Evolutionary conservation across 1,284 basidiomycete genomes (phyloP).

Genomic region (Pholiota adiposa): DNA sequence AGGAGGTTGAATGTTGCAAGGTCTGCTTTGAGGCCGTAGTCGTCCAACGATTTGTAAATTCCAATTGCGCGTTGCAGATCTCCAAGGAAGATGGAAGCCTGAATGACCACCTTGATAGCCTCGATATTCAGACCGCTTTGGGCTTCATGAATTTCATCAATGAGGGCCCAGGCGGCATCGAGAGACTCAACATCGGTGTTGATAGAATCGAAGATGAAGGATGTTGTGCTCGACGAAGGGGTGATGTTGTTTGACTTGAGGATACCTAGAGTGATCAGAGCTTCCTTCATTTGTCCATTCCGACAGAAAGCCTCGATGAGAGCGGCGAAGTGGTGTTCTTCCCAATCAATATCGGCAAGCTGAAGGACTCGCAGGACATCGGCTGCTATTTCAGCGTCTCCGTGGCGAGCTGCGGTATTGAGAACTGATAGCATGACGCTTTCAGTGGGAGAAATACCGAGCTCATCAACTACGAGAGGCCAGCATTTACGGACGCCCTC

Average conservation of each 20-base stretch:
- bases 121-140: constrained; percentile 57
- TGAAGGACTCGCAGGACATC: constrained; percentile 64
- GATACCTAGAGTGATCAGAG: constrained; percentile 54
- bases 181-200: constrained; percentile 53
- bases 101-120: constrained; percentile 69
- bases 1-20: constrained; percentile 74
- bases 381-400: constrained; percentile 69
- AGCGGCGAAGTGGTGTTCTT: constrained; percentile 75
- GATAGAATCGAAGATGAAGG: constrained; percentile 57
- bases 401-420: constrained; percentile 72
- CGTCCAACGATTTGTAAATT: constrained; percentile 66
- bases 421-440: constrained; percentile 73
- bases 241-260: constrained; percentile 57
- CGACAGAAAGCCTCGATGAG: constrained; percentile 67
- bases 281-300: constrained; percentile 57
- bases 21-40: constrained; percentile 61
- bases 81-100: constrained; percentile 60
- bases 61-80: constrained; percentile 82
- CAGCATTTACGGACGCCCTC: constrained; percentile 71
- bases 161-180: constrained; percentile 66
- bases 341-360: constrained; percentile 47
- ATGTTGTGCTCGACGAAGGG: constrained; percentile 50
- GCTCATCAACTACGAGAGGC: constrained; percentile 57
- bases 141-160: constrained; percentile 64
- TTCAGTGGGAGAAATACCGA: constrained; percentile 69